Conservation (phyloP, 805 yeast species). For the Ogataea philodendri region DNA sequence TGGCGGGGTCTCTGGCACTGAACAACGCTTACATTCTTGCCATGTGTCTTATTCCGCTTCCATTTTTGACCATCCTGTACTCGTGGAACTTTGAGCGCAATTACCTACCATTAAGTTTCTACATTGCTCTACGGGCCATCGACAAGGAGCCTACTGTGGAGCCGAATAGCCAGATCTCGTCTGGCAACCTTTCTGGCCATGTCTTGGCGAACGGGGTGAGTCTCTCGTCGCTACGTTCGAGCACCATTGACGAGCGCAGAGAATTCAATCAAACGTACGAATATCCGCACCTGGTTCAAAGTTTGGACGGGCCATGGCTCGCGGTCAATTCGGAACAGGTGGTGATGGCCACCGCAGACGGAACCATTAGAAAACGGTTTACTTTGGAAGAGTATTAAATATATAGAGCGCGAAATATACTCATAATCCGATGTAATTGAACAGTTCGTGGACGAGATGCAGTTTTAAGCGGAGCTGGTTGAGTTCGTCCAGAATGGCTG, state of each 20-base stretch:
- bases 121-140: conserved; percentile 84
- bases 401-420: conserved; percentile 5
- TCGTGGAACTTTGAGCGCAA: conserved; percentile 80
- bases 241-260: conserved; percentile 75
- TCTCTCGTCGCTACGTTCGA: conserved; percentile 30
- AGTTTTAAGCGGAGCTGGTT: conserved; percentile 25
- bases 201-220: conserved; percentile 11
- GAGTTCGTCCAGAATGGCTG: conserved; percentile 27
- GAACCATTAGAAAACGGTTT: conserved; percentile 31
- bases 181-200: conserved; percentile 2
- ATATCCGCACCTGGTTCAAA: conserved; percentile 68
- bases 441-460: conserved; percentile 23
- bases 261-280: conserved; percentile 70
- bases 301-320: conserved; percentile 84
- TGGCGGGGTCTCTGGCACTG: conserved; percentile 82
- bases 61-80: conserved; percentile 61
- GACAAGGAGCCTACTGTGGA: conserved; percentile 12
- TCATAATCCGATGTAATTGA: conserved; percentile 12
- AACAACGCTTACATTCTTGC: conserved; percentile 79
- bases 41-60: conserved; percentile 69
- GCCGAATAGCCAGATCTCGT: background rate
- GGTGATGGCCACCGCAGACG: conserved; percentile 44
- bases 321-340: conserved; percentile 59
- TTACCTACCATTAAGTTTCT: conserved; percentile 75
- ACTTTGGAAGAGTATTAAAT: conserved; percentile 27